Base-by-base conservation (phyloP, 1,139 yeast genomes). In the Geotrichum bryndzae region DNA sequence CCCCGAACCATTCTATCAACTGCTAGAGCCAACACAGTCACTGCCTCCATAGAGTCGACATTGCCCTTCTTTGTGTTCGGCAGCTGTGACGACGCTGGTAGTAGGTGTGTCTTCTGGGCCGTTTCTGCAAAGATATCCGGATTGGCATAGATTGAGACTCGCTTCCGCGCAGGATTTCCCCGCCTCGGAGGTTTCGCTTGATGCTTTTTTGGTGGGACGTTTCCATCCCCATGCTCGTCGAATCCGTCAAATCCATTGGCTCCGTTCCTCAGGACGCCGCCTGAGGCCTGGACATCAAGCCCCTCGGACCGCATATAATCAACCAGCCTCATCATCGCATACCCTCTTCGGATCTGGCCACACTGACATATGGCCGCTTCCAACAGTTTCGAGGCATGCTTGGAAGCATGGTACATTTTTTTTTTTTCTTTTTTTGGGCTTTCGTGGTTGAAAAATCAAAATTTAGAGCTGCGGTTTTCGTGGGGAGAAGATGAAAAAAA, bases 11-110 rank as follows among this genome's bases (percentile, higher is more conserved):
- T 41, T 41, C 48, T 41, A 15, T 41, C 48, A 15, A 41, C 48
- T 15, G 48, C 48, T 3, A 41, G 23, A 7, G 62, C 62, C 29
- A 59, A 41, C 33, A 59, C 50, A 7, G 62, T 56, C 6, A 51
- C 59, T 11, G 41, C 33, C 50, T 59, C 62, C 27, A 59, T 27
- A 22, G 53, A 53, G 41, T 50, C 59, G 2, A 53, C 25, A 41
- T 41, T 41, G 22, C 48, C 48, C 48, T 41, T 41, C n/a, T 41
- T 41, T n/a, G 18, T 51, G 5, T 22, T 15, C 18, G 38, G 18
- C 8, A 27, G 13, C 35, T 5, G 33, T 11, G 35, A 15, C 48
- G 45, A 38, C n/a, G 5, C 10, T 41, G 48, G 48, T n/a, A 41
- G 22, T 7, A n/a, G 48, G 3, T n/a, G n/a, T 41, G 48, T n/a